Evolutionary conservation across 2,329 filamentous ascomycete genomes (phyloP), one percentile per base, ranked within the genome.

Genomic region (Alternaria sp.): DNA sequence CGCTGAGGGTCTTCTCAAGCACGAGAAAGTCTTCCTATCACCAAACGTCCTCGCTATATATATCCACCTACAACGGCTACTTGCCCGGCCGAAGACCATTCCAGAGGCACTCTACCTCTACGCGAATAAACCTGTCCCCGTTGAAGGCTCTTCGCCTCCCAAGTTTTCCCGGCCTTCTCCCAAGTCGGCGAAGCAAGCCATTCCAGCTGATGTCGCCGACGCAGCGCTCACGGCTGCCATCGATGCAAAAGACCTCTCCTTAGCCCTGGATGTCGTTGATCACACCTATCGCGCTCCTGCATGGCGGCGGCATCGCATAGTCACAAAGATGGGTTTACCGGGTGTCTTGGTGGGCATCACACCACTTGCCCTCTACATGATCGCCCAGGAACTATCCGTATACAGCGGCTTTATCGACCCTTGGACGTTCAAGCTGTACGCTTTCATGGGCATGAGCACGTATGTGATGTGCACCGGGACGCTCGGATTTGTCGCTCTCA

Each of bases 391-490:
- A 73, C 82, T 91, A 28, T 84, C 89, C 2, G 77, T 81, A 10
- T 82, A 88, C 62, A 91, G 94, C 74, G 84, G 85, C 54, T 88
- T 88, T n/a, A 92, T 97, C 85, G 91, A 96, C 65, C 81, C 88
- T 0, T 81, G 80, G 28, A 86, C 86, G 33, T 92, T 93, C 9
- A 96, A 92, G 2, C 86, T 86, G 10, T 86, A 96, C 60, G 89
- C 90, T 4, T 92, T 96, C 73, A 86, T 86, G 0, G 93, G 91
- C 11, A 90, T 95, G 49, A 80, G 94, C 61, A 90, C 92, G 6
- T 99, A 98, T 76, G 83, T 96, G 40, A 85, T 87, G 21, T 91
- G 92, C 63, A 93, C 93, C 4, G 88, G 87, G 4, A 92, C 89
- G 9, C 86, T 98, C 52, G 95, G 94, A 3, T 80, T 95, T 40